These are phyloP conservation scores for Suillus americanus DNA, from an alignment of 768 basidiomycete species.

Conservation along the genomic window DNA sequence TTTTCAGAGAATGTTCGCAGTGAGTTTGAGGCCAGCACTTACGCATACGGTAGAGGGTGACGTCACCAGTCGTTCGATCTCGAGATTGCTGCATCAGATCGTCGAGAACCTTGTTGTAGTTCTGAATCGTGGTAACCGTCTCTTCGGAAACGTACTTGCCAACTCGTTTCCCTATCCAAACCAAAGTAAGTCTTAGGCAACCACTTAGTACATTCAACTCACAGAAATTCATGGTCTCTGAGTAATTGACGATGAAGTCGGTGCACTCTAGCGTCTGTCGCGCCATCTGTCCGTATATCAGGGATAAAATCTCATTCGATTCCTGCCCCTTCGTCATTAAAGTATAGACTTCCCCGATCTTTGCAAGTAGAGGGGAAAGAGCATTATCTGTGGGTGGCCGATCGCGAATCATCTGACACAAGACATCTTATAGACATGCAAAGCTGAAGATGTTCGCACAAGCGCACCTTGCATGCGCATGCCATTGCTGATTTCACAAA, in stretches of 20 bases:
- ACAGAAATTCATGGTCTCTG: constrained; percentile 25
- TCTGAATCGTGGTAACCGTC: not conserved
- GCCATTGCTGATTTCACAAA: not conserved
- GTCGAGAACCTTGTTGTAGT: not conserved
- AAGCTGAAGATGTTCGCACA: not conserved
- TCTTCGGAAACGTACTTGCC: constrained; percentile 1
- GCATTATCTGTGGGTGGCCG: not conserved
- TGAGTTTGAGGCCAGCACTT: not conserved
- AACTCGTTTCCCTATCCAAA: not conserved
- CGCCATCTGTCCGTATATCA: not conserved
- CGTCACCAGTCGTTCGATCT: not conserved
- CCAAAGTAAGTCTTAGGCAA: not conserved
- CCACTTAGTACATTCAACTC: not conserved
- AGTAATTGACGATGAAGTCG: constrained; percentile 27
- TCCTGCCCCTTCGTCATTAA: not conserved
- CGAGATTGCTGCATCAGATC: not conserved
- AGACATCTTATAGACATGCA: not conserved
- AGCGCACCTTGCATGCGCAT: not conserved
- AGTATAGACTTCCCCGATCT: not conserved
- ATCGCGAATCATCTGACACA: not conserved
- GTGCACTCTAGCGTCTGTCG: constrained; percentile 24
- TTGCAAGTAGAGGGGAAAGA: not conserved
- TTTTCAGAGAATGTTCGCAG: not conserved
- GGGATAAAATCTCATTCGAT: too few species aligned
- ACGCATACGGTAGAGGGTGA: not conserved